Evolutionary conservation across 2,329 filamentous ascomycete species (phyloP), one percentile per base, ranked within the genome.

Genomic region (Fusarium poae): DNA sequence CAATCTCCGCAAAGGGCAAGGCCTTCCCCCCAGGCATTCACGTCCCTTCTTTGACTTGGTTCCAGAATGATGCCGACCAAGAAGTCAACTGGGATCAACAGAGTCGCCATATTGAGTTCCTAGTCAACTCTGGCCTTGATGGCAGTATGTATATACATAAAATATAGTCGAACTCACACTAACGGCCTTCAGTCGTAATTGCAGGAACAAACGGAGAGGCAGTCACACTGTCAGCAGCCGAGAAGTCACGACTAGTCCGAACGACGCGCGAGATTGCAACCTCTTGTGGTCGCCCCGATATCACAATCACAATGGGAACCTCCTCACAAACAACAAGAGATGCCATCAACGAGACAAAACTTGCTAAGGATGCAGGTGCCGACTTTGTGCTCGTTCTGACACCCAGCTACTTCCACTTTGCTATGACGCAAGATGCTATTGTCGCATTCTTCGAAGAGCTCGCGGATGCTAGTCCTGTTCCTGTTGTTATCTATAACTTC

Each of bases 131-230:
- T 43, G 85, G 84, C 1, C 75, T 88, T 8, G 83, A 88, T 50
- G 85, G 85, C 10, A 78, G 82, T 82, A 73, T 42, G 66, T 64
- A 21, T 7, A 44, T 8, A 5, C 2, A 15, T 4, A 27, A 3
- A 1, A 2, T 1, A 5, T 2, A 4, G 3, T 1, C 10, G 11
- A 16, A 4, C 6, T 4, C 13, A 21, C 49, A 71, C 59, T 76
- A 73, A 68, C 59, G 37, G 5, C 11, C 3, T 18, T 29, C n/a
- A 76, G 79, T 93, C 61, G 88, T 91, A 45, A 88, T 89, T 42
- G 89, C 91, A 74, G 91, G 91, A 51, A 91, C 89, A 68, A 93
- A 92, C 72, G 91, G 91, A 71, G 91, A 93, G 79, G 89, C 91
- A 11, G 89, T 92, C 5, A 90, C 92, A 63, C 82, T 93, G 6